Conservation (phyloP, 805 yeast species). For the Blastobotrys mokoenaii region DNA sequence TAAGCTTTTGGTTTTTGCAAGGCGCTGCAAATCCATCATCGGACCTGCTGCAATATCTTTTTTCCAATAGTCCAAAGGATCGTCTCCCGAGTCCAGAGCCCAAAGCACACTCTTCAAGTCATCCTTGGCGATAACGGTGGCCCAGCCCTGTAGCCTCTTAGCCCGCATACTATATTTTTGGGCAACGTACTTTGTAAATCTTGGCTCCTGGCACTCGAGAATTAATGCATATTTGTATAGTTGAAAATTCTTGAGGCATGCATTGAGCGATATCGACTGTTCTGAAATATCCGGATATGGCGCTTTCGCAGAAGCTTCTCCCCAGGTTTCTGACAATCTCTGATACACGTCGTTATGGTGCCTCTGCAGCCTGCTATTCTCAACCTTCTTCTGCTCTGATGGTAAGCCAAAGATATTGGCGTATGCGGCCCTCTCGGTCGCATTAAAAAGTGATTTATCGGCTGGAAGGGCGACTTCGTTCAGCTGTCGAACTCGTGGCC, state of each 20-base stretch:
- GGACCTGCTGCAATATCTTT: neutral
- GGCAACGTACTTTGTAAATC: neutral
- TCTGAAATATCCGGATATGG: neutral
- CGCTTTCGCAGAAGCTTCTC: neutral
- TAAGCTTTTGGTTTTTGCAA: neutral
- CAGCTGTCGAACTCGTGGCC: neutral
- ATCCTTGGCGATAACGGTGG: neutral
- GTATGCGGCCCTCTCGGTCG: slow-evolving; percentile 1
- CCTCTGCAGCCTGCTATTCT: neutral
- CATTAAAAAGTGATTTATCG: neutral
- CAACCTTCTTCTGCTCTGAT: neutral
- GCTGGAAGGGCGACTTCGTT: neutral
- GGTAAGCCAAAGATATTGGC: neutral
- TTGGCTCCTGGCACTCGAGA: neutral
- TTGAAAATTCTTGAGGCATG: neutral
- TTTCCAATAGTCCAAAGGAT: slow-evolving; percentile 1
- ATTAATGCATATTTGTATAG: neutral
- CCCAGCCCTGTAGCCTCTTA: neutral
- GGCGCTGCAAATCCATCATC: neutral
- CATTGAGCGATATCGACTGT: neutral
- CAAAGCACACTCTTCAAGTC: slow-evolving; percentile 1
- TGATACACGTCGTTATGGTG: neutral
- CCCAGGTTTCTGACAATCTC: neutral
- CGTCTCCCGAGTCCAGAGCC: neutral
- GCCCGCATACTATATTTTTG: neutral